These are phyloP conservation scores for Aspergillus bertholletiae DNA, from an alignment of 495 filamentous ascomycete genomes.

Conservation along the genomic window DNA sequence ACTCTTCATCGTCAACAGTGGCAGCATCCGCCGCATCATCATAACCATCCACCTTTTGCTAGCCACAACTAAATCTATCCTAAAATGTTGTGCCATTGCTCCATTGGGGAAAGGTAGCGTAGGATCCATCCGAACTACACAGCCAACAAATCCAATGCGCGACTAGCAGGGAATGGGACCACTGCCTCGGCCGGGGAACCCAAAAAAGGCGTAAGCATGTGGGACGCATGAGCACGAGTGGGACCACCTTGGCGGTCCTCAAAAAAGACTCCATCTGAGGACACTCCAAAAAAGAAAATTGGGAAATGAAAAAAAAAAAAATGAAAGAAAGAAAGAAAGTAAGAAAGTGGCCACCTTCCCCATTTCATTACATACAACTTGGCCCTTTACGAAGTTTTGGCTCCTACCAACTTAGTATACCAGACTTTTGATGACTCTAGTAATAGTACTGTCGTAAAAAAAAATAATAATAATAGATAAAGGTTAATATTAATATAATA, in stretches of 20 bases:
- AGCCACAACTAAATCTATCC: neutral
- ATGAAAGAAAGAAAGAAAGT: neutral
- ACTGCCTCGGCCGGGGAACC: conserved; percentile 21
- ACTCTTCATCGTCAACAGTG: neutral
- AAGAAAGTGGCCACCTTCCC: neutral
- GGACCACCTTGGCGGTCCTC: conserved; percentile 15
- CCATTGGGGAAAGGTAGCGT: conserved; percentile 7
- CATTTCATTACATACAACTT: conserved; percentile 7
- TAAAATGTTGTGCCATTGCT: conserved; percentile 17
- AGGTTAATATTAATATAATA: no score
- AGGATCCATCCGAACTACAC: neutral
- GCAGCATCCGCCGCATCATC: conserved; percentile 1
- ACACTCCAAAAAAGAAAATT: neutral
- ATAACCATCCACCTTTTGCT: conserved; percentile 3
- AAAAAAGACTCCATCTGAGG: conserved; percentile 17
- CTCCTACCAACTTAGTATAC: neutral
- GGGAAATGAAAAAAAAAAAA: neutral
- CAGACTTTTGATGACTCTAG: no score
- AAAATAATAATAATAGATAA: no score
- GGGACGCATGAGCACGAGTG: conserved; percentile 26
- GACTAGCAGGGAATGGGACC: conserved; percentile 5
- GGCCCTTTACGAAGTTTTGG: neutral
- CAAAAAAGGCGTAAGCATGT: conserved; percentile 21
- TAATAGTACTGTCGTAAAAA: no score
- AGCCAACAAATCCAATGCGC: conserved; percentile 8